phyloP scores from a whole-genome alignment of 2,329 filamentous ascomycete species.

The Penicillium glabrum region DNA sequence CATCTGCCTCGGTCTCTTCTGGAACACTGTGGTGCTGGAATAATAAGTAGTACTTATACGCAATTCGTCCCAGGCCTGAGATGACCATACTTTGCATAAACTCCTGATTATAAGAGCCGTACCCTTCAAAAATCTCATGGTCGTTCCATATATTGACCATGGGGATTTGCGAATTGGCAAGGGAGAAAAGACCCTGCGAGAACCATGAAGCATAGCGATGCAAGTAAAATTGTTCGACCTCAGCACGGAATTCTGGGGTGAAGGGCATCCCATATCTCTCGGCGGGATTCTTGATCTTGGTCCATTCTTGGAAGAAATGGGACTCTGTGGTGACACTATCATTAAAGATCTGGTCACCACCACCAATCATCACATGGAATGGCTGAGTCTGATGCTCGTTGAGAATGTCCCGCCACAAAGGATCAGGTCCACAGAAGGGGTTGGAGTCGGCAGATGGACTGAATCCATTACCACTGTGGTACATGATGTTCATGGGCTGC shows the following conservation, averaged over 20 bases:
- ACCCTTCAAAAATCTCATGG: slow-evolving; percentile 89
- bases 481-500: slow-evolving; percentile 97
- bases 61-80: slow-evolving; percentile 81
- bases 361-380: slow-evolving; percentile 98
- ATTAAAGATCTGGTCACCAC: slow-evolving; percentile 96
- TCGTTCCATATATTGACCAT: slow-evolving; percentile 99
- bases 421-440: slow-evolving; percentile 86
- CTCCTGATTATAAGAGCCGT: slow-evolving; percentile 85
- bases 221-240: slow-evolving; percentile 85
- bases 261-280: slow-evolving; percentile 80
- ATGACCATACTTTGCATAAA: slow-evolving; percentile 93
- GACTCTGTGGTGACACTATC: slow-evolving; percentile 78
- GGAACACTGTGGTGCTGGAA: slow-evolving; percentile 93
- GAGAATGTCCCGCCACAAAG: slow-evolving; percentile 93
- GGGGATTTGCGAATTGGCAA: slow-evolving; percentile 90
- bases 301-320: slow-evolving; percentile 77
- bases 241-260: slow-evolving; percentile 76
- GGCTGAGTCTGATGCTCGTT: slow-evolving; percentile 88
- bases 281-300: slow-evolving; percentile 73
- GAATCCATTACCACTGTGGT: slow-evolving; percentile 97
- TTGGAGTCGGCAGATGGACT: slow-evolving; percentile 75
- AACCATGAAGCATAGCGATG: slow-evolving; percentile 93
- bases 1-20: slow-evolving; percentile 75
- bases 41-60: slow-evolving; percentile 98
- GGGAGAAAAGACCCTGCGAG: slow-evolving; percentile 88